A percentile compares a stretch with the other conserved stretches of the same genome.
These are phyloP conservation scores for Fusarium succisae DNA, from an alignment of 2,329 filamentous ascomycete species.

Conservation along the genomic window DNA sequence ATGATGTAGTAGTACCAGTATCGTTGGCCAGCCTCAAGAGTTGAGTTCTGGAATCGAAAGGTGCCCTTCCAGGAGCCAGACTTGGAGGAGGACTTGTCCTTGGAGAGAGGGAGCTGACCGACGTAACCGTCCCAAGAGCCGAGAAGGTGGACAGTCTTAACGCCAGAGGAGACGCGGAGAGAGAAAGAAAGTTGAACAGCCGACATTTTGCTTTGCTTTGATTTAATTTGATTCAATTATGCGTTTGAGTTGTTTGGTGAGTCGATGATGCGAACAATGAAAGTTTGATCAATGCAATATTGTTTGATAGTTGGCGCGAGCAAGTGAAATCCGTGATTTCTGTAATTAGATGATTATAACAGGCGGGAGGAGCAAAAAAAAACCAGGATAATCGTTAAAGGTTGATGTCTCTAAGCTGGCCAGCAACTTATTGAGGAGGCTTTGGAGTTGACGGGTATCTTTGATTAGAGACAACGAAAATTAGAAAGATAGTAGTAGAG, in stretches of 20 bases:
- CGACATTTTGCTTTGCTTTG: conserved; percentile 78
- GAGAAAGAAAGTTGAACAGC: conserved; percentile 94
- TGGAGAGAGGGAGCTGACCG: conserved; percentile 92
- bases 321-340: conserved; percentile 64
- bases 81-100: conserved; percentile 84
- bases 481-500: conserved; percentile 57
- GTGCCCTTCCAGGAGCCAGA: conserved; percentile 93
- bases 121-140: conserved; percentile 98
- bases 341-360: conserved; percentile 55
- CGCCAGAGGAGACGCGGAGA: conserved; percentile 93
- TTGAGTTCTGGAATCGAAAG: conserved; percentile 91
- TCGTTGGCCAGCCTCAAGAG: conserved; percentile 86
- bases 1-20: conserved; percentile 99
- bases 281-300: conserved; percentile 23
- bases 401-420: conserved; percentile 51
- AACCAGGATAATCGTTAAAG: conserved; percentile 29
- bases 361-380: conserved; percentile 26
- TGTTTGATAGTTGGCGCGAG: conserved; percentile 55
- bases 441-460: conserved; percentile 27
- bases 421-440: conserved; percentile 49
- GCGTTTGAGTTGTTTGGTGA: conserved; percentile 41
- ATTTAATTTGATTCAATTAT: conserved; percentile 39
- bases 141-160: conserved; percentile 97
- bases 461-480: conserved; percentile 45
- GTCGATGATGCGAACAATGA: conserved; percentile 42